Evolutionary conservation across 352 stramenopile species (phyloP), one percentile per base, ranked within the genome.

Genomic region (Phytophthora nicotianae): DNA sequence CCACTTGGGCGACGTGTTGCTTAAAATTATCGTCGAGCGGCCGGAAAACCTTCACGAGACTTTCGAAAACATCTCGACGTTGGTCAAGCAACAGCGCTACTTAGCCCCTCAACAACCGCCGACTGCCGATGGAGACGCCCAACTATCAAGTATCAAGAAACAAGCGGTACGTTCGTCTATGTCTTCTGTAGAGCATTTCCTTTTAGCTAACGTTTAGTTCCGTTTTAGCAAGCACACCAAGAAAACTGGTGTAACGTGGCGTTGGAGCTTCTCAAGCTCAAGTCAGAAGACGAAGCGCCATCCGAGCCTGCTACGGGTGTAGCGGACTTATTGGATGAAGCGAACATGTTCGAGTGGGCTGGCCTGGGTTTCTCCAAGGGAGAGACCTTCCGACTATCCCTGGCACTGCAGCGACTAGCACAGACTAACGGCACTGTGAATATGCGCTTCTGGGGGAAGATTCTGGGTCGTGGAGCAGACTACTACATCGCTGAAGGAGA

Each of bases 401-500:
- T 91, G 32, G 70, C 85, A 13, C 55, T 90, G 5, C 79, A 90
- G 58, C 74, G 78, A 4, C 76, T 92, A 1, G 79, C 77, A 4
- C 79, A 85, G 48, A 70, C 71, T 0, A 69, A 88, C 6, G 72
- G 68, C 16, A 90, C 88, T 1, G 68, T 77, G 27, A 91, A 78
- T 45, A 69, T 98, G 57, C 76, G 89, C 8, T 93, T 97, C 61
- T 97, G 89, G 86, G 92, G 92, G 9, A 95, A 95, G 41, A 65
- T 98, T 4, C 63, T 93, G 5, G 89, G 89, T 11, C 58, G 87
- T 27, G 75, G 69, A 10, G 70, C 62, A 6, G 86, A 95, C 60
- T 98, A 87, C 61, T 96, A 93, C 58, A 73, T 98, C 23, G 84
- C 88, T 0, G 89, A 97, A 60, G 89, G 89, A 3, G 80, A 93